Conservation (phyloP, 2,329 filamentous ascomycete species). For the Macrophomina pseudophaseolina region DNA sequence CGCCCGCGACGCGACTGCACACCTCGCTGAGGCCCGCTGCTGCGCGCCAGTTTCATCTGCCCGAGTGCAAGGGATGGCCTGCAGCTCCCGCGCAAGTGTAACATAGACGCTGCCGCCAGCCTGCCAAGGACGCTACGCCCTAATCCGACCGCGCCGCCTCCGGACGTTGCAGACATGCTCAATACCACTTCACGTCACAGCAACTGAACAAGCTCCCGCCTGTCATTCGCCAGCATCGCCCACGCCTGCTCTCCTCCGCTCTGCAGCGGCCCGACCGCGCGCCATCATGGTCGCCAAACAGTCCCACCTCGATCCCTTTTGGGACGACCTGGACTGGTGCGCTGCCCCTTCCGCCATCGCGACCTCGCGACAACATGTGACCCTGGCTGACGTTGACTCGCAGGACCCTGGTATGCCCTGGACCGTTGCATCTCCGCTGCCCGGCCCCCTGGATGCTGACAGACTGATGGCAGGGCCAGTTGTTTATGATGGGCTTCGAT, state of each 20-base stretch:
- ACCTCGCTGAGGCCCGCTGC: neutral
- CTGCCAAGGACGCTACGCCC: slow-evolving; percentile 24
- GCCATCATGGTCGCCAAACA: slow-evolving; percentile 56
- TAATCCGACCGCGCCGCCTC: slow-evolving; percentile 23
- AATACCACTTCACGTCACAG: slow-evolving; percentile 28
- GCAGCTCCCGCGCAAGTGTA: slow-evolving; percentile 22
- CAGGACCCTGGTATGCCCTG: slow-evolving; percentile 51
- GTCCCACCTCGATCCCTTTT: slow-evolving; percentile 57
- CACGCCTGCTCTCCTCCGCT: slow-evolving; percentile 7
- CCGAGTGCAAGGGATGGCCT: slow-evolving; percentile 27
- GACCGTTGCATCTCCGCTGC: slow-evolving; percentile 29
- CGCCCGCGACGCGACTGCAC: neutral
- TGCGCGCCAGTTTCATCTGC: slow-evolving; percentile 7
- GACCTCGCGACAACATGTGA: slow-evolving; percentile 36
- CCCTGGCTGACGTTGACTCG: slow-evolving; percentile 42
- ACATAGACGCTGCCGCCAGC: slow-evolving; percentile 19
- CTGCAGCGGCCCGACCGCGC: slow-evolving; percentile 52
- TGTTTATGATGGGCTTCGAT: slow-evolving; percentile 85
- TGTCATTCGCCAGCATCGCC: slow-evolving; percentile 20
- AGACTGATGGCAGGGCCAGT: slow-evolving; percentile 63
- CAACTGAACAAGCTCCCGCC: slow-evolving; percentile 17
- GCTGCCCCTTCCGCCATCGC: slow-evolving; percentile 31
- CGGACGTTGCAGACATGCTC: slow-evolving; percentile 28
- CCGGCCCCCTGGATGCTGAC: slow-evolving; percentile 34
- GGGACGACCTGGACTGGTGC: slow-evolving; percentile 79